Percentiles rank a stretch among this genome's conserved stretches.
Evolutionary conservation across 208 protist genomes (phyloP).

Genomic region (Entamoeba dispar): DNA sequence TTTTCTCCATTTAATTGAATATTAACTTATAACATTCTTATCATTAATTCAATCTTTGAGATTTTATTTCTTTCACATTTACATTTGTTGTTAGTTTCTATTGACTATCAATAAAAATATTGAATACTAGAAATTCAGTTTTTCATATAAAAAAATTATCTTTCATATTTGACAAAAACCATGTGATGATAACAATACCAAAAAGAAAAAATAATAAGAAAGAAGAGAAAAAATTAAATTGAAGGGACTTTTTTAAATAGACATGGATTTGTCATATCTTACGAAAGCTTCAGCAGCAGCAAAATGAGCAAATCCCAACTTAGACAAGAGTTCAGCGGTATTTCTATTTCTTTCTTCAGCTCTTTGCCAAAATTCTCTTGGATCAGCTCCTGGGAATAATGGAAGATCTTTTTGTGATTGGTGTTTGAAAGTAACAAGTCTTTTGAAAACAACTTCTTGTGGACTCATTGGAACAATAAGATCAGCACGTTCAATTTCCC

Average conservation of each 20-base stretch:
- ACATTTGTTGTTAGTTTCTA: too few species aligned
- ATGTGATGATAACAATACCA: too few species aligned
- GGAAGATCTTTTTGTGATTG: constrained; percentile 46
- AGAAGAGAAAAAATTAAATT: background rate
- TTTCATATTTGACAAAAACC: too few species aligned
- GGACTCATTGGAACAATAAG: constrained; percentile 34
- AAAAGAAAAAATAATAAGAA: too few species aligned
- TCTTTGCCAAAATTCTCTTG: constrained; percentile 39
- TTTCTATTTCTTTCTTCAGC: constrained; percentile 33
- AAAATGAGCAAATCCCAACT: background rate
- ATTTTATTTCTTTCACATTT: too few species aligned
- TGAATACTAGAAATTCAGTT: too few species aligned
- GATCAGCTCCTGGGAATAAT: constrained; percentile 39
- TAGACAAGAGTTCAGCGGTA: background rate
- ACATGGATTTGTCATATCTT: background rate
- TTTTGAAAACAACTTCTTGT: constrained; percentile 31
- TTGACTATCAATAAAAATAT: too few species aligned
- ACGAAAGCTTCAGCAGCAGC: background rate
- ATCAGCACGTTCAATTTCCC: constrained; percentile 23
- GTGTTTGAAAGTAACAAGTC: constrained; percentile 40
- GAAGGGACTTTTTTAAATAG: background rate
- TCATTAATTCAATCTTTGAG: too few species aligned
- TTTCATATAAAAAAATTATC: too few species aligned
- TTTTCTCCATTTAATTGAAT: too few species aligned
- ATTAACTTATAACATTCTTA: too few species aligned